These are phyloP conservation scores for Cystoisospora suis DNA, from an alignment of 169 alveolate genomes.

Conservation along the genomic window DNA sequence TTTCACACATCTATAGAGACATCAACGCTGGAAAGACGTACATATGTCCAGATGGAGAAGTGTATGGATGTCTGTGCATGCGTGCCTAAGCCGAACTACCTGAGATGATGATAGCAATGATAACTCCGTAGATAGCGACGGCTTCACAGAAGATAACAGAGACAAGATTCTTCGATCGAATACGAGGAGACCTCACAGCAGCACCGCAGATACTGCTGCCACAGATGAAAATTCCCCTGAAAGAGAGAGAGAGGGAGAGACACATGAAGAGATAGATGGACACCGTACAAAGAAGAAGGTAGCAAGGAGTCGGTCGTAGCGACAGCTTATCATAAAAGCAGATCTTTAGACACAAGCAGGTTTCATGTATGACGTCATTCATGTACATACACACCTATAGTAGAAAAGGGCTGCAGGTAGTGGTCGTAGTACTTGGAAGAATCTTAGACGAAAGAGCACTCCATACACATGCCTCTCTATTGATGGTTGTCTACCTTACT, in stretches of 20 bases:
- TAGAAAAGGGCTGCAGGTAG: too few species aligned
- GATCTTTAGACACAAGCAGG: too few species aligned
- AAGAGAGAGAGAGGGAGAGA: not conserved
- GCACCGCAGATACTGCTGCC: slow-evolving; percentile 98
- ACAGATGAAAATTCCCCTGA: slow-evolving; percentile 96
- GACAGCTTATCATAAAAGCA: too few species aligned
- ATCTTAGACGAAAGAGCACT: too few species aligned
- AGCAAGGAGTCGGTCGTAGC: too few species aligned
- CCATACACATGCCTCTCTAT: too few species aligned
- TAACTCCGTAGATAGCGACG: slow-evolving; percentile 96
- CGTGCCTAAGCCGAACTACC: slow-evolving; percentile 62
- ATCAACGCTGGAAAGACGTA: not conserved
- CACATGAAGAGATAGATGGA: not conserved
- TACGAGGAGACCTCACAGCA: slow-evolving; percentile 98
- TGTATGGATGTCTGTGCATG: not conserved
- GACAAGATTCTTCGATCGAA: slow-evolving; percentile 97
- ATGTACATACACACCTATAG: too few species aligned
- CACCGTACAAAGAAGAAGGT: not conserved
- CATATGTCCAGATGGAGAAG: not conserved
- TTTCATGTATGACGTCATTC: too few species aligned
- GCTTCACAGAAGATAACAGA: slow-evolving; percentile 99
- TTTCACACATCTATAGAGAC: not conserved
- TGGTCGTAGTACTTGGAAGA: too few species aligned
- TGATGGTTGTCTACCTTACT: too few species aligned
- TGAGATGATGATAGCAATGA: slow-evolving; percentile 89